Evolutionary conservation across 495 filamentous ascomycete species (phyloP).

Genomic region (Poronia punctata): DNA sequence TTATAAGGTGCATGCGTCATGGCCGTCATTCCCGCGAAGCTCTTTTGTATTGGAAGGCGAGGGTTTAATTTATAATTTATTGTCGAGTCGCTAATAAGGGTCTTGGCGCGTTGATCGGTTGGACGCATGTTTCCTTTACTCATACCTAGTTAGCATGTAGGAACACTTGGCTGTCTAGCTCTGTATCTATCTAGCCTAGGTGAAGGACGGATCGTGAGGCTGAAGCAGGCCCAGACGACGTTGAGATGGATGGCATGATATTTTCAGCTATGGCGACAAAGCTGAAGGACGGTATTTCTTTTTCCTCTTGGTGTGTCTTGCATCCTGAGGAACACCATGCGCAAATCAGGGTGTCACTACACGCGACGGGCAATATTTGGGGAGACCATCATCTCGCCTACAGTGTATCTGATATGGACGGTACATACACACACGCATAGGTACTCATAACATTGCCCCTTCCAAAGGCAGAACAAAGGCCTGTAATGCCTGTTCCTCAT

Average conservation of each 20-base stretch:
- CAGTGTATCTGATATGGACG: too few relatives aligned
- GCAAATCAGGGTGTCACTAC: not conserved
- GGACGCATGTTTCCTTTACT: constrained; percentile 1
- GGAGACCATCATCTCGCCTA: too few relatives aligned
- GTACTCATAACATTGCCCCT: too few relatives aligned
- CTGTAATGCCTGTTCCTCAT: not conserved
- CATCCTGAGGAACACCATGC: not conserved
- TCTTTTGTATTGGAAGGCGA: not conserved
- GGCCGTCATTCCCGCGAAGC: not conserved
- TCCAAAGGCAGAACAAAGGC: too few relatives aligned
- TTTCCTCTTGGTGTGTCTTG: not conserved
- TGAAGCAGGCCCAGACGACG: not conserved
- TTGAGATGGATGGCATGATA: not conserved
- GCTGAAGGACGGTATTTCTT: too few relatives aligned
- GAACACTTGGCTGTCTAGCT: too few relatives aligned
- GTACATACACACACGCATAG: too few relatives aligned
- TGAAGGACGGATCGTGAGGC: not conserved
- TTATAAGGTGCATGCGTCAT: not conserved
- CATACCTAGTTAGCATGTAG: not conserved
- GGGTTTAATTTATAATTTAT: too few relatives aligned
- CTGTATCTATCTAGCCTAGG: too few relatives aligned
- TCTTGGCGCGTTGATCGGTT: too few relatives aligned
- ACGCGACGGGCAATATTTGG: too few relatives aligned
- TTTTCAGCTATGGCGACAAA: constrained; percentile 6
- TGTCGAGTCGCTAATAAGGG: too few relatives aligned